Evolutionary conservation across 257 asterid genomes (phyloP).

Genomic region (Salvia hispanica): DNA sequence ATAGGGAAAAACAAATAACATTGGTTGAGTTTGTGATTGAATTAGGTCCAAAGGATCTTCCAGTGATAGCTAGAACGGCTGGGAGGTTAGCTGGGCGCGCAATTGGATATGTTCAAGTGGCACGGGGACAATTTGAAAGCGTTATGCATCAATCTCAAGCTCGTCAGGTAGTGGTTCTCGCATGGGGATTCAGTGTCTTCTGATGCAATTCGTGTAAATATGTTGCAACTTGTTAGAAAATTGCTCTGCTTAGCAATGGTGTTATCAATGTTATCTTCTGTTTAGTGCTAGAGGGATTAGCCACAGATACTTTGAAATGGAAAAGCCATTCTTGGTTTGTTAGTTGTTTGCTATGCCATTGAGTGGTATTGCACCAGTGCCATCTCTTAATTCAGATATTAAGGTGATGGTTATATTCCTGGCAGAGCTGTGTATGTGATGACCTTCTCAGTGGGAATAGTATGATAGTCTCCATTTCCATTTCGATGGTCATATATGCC

Average conservation of each 20-base stretch:
- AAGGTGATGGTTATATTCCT: not conserved
- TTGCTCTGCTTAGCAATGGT: not conserved
- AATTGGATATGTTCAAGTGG: constrained; percentile 78
- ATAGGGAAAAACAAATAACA: not conserved
- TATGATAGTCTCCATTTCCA: not conserved
- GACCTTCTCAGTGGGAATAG: constrained; percentile 6
- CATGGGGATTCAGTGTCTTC: not conserved
- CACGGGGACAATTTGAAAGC: constrained; percentile 82
- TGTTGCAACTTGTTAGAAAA: not conserved
- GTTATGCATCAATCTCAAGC: constrained; percentile 92
- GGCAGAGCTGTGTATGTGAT: constrained; percentile 8
- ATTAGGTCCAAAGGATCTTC: constrained; percentile 88
- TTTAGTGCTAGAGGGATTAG: too few species aligned
- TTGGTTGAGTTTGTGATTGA: constrained; percentile 2
- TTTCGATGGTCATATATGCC: not conserved
- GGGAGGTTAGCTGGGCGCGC: constrained; percentile 90
- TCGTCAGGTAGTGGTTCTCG: constrained; percentile 54
- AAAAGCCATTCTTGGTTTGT: too few species aligned
- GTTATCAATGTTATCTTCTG: too few species aligned
- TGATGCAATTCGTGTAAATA: not conserved
- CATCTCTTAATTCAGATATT: constrained; percentile 4
- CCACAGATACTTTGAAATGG: too few species aligned
- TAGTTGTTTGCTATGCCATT: not conserved
- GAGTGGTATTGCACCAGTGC: constrained; percentile 9
- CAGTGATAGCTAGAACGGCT: constrained; percentile 67